Evolutionary conservation across 2,329 filamentous ascomycete species (phyloP).

Genomic region (Ceratocystiopsis minuta): DNA sequence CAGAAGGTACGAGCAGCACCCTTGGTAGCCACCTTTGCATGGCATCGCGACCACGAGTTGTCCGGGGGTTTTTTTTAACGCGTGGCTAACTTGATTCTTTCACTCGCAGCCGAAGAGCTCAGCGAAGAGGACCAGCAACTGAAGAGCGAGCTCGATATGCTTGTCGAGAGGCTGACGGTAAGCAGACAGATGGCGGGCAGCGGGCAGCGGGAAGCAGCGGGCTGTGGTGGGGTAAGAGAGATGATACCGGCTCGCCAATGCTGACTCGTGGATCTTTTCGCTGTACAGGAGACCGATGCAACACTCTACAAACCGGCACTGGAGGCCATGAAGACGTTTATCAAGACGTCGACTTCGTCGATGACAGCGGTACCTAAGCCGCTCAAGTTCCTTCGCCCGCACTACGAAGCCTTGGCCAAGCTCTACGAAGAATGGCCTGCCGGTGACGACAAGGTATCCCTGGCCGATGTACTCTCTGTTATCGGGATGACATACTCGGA

Average conservation of each 20-base stretch:
- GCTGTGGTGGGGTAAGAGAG: no score
- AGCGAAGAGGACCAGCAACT: constrained; percentile 97
- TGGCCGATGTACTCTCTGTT: constrained; percentile 92
- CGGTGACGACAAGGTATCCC: constrained; percentile 67
- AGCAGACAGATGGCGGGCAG: neutral
- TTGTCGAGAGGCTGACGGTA: constrained; percentile 87
- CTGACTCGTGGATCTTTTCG: neutral
- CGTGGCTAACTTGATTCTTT: constrained; percentile 7
- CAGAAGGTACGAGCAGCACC: constrained; percentile 22
- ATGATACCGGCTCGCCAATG: no score
- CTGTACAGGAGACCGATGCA: constrained; percentile 59
- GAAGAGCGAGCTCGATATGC: constrained; percentile 94
- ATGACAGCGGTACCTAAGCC: constrained; percentile 99
- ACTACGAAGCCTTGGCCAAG: constrained; percentile 78
- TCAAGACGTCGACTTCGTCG: constrained; percentile 97
- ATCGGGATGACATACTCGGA: constrained; percentile 98
- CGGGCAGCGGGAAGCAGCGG: no score
- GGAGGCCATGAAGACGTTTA: constrained; percentile 93
- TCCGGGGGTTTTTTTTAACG: no score
- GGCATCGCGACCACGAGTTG: no score
- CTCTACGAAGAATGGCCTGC: constrained; percentile 79
- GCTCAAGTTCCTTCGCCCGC: constrained; percentile 89
- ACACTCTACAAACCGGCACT: constrained; percentile 82
- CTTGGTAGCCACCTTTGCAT: no score
- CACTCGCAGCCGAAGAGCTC: constrained; percentile 54